Percentiles rank a stretch among this genome's conserved stretches.
phyloP scores from a whole-genome alignment of 306 rosid genomes.

The Casuarina glauca region DNA sequence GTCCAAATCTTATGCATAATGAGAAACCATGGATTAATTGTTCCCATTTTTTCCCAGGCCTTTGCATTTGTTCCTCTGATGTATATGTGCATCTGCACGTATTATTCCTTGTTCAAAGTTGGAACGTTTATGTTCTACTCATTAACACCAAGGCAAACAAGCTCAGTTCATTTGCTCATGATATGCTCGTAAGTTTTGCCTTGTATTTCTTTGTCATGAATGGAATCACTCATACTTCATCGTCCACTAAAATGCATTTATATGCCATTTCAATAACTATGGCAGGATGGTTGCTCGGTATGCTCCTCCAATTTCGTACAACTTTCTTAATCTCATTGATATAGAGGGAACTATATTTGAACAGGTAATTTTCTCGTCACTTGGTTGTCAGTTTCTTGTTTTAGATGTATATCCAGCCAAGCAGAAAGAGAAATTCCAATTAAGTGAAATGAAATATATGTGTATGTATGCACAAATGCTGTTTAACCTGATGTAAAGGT shows the following conservation, averaged over 20 bases:
- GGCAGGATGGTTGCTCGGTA: conserved; percentile 95
- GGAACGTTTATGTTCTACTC: conserved; percentile 92
- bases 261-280: conserved; percentile 22
- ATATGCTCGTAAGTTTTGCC: conserved; percentile 91
- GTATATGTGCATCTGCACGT: conserved; percentile 99
- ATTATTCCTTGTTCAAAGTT: conserved; percentile 90
- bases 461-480: background rate
- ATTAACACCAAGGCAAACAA: conserved; percentile 88
- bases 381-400: conserved; percentile 2
- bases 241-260: conserved; percentile 21
- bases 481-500: background rate
- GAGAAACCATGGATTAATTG: conserved; percentile 23
- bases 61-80: conserved; percentile 90
- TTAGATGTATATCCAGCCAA: conserved; percentile 11
- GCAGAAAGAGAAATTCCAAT: background rate
- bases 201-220: conserved; percentile 17
- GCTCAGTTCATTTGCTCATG: conserved; percentile 95
- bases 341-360: conserved; percentile 76
- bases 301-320: conserved; percentile 97
- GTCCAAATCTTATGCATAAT: background rate
- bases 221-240: conserved; percentile 8
- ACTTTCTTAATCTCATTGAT: conserved; percentile 90
- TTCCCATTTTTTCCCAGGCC: conserved; percentile 54
- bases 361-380: conserved; percentile 49
- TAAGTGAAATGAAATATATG: background rate